Percentiles rank a stretch among this genome's conserved stretches.
Evolutionary conservation across 306 rosid species (phyloP).

Genomic region (Castanospermum australe): DNA sequence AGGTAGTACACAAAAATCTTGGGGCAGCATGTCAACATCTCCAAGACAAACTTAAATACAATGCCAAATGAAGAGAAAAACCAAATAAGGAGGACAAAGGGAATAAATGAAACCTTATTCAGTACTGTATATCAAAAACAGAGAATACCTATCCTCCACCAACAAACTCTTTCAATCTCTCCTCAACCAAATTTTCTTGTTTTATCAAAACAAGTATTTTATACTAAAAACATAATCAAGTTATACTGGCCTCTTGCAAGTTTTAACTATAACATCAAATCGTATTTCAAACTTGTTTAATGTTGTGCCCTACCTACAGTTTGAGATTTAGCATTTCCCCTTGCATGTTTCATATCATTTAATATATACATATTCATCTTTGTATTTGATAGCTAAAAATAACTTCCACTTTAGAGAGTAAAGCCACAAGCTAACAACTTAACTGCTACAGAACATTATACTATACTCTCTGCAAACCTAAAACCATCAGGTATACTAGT

Average conservation of each 20-base stretch:
- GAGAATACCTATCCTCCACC: not conserved
- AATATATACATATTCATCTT: not conserved
- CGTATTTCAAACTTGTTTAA: not conserved
- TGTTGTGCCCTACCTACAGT: not conserved
- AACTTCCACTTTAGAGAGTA: not conserved
- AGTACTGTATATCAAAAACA: not conserved
- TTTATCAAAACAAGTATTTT: not conserved
- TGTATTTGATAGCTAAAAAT: not conserved
- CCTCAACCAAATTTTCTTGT: not conserved
- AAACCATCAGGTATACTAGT: not conserved
- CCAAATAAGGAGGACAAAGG: not conserved
- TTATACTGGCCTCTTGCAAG: not conserved
- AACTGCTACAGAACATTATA: not conserved
- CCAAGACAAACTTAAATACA: not conserved
- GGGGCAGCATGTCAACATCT: not conserved
- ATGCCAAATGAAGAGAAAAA: not conserved
- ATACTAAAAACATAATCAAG: not conserved
- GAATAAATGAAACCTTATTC: not conserved
- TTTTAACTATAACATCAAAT: conserved; percentile 10
- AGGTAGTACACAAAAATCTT: not conserved
- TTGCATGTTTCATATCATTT: not conserved
- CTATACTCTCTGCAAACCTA: not conserved
- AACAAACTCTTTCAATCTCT: not conserved
- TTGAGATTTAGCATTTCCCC: not conserved
- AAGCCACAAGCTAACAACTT: not conserved